Evolutionary conservation across 768 basidiomycete species (phyloP).

Genomic region (Amanita brunnescens): DNA sequence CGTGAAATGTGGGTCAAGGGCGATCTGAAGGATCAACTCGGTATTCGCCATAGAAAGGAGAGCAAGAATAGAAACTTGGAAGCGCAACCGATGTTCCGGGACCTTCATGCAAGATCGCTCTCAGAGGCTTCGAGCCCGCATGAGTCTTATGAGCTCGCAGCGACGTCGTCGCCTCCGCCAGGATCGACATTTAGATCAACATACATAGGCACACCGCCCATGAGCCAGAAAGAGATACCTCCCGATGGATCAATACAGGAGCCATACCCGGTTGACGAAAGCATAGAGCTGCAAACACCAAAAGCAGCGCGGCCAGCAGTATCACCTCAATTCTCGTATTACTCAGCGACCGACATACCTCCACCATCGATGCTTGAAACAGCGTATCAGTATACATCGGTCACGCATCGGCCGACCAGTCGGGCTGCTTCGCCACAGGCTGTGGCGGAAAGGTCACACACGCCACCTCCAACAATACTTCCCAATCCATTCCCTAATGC

Average conservation of each 20-base stretch:
- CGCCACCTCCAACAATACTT: neutral
- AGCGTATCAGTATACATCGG: slow-evolving; percentile 33
- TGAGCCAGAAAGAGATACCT: slow-evolving; percentile 24
- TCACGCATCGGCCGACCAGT: slow-evolving; percentile 34
- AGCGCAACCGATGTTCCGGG: slow-evolving; percentile 62
- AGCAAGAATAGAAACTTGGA: slow-evolving; percentile 47
- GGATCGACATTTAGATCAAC: slow-evolving; percentile 32
- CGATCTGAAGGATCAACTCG: slow-evolving; percentile 74
- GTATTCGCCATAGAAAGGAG: slow-evolving; percentile 54
- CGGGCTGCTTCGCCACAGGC: slow-evolving; percentile 24
- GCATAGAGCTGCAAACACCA: neutral
- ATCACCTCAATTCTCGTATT: slow-evolving; percentile 51
- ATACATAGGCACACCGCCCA: slow-evolving; percentile 39
- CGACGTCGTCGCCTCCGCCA: slow-evolving; percentile 19
- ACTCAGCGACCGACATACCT: slow-evolving; percentile 62
- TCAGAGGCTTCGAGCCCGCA: slow-evolving; percentile 46
- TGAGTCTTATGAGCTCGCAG: slow-evolving; percentile 41
- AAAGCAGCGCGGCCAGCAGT: slow-evolving; percentile 14
- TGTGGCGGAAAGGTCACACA: slow-evolving; percentile 3
- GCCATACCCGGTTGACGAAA: too few relatives aligned
- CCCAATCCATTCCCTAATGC: slow-evolving; percentile 20
- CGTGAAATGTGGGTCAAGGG: slow-evolving; percentile 88
- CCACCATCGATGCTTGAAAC: slow-evolving; percentile 47
- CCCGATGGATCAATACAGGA: slow-evolving; percentile 3
- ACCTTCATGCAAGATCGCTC: slow-evolving; percentile 52